A percentile compares a stretch with the other conserved stretches of the same genome.
phyloP scores from a whole-genome alignment of 331 rosid genomes.

The Prunus yedoensis region DNA sequence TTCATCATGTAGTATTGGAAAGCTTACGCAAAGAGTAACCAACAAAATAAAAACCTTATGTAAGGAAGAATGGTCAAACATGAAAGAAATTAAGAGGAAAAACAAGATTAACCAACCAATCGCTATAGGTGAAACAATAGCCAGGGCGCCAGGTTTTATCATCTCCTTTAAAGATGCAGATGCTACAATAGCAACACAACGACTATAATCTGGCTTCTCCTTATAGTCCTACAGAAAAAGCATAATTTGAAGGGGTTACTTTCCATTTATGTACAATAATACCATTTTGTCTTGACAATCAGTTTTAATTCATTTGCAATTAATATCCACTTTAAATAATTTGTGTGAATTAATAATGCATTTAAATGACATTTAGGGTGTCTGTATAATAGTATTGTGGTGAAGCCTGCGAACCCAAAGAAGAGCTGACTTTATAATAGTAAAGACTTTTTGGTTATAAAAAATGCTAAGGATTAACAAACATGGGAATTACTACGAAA shows the following conservation, averaged over 20 bases:
- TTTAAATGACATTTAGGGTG: neutral
- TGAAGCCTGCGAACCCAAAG: neutral
- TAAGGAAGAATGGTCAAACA: neutral
- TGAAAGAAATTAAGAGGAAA: neutral
- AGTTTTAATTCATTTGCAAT: neutral
- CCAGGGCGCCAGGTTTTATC: constrained; percentile 98
- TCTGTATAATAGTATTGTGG: neutral
- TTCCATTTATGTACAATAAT: neutral
- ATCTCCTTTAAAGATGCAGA: constrained; percentile 93
- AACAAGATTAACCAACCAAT: constrained; percentile 59
- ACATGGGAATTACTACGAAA: constrained; percentile 22
- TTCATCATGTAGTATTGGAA: neutral
- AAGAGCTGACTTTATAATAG: neutral
- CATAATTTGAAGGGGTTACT: constrained; percentile 5
- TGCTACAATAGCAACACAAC: constrained; percentile 98
- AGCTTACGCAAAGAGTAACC: no score
- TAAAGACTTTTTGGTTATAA: neutral
- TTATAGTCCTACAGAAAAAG: constrained; percentile 62
- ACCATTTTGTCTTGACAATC: neutral
- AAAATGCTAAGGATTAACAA: neutral
- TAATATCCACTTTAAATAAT: neutral
- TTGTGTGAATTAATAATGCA: neutral
- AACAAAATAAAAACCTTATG: no score
- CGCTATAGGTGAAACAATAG: constrained; percentile 84
- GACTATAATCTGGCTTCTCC: constrained; percentile 96